These are phyloP conservation scores for Asterochloris erici DNA, from an alignment of 139 green algal genomes.

Conservation along the genomic window DNA sequence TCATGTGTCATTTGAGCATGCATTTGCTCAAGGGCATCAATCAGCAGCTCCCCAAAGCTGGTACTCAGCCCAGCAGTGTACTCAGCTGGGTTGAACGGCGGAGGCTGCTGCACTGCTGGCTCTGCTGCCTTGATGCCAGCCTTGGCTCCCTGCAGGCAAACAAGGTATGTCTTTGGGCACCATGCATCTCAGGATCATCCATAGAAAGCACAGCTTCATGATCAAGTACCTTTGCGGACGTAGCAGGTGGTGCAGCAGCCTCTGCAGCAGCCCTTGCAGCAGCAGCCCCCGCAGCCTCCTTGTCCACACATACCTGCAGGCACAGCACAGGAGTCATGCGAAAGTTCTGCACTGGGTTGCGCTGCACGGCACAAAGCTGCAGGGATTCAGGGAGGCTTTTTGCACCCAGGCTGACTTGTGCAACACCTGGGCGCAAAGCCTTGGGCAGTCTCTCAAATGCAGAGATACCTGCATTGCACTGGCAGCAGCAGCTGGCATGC, in stretches of 20 bases:
- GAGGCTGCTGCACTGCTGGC: neutral
- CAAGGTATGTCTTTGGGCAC: neutral
- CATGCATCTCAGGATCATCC: neutral
- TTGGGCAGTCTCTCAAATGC: no score
- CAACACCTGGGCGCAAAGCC: no score
- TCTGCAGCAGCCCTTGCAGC: no score
- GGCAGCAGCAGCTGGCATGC: neutral
- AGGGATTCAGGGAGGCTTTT: no score
- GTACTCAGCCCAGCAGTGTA: neutral
- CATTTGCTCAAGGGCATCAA: neutral
- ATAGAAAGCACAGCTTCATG: neutral
- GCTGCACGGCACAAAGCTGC: neutral
- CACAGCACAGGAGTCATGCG: neutral
- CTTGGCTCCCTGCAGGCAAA: slow-evolving; percentile 1
- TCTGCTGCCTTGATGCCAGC: neutral
- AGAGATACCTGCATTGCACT: slow-evolving; percentile 2
- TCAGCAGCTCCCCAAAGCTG: neutral
- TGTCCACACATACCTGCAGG: slow-evolving; percentile 10
- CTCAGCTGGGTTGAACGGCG: slow-evolving; percentile 4
- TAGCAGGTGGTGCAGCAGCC: neutral
- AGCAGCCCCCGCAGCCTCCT: neutral
- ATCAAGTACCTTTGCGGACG: neutral
- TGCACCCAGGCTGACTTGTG: no score
- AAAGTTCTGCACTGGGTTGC: neutral
- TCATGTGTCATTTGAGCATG: neutral